A percentile compares a stretch with the other conserved stretches of the same genome.
Conservation (phyloP, 192 early-diverging fungal species). For the Paraglomus occultum region DNA sequence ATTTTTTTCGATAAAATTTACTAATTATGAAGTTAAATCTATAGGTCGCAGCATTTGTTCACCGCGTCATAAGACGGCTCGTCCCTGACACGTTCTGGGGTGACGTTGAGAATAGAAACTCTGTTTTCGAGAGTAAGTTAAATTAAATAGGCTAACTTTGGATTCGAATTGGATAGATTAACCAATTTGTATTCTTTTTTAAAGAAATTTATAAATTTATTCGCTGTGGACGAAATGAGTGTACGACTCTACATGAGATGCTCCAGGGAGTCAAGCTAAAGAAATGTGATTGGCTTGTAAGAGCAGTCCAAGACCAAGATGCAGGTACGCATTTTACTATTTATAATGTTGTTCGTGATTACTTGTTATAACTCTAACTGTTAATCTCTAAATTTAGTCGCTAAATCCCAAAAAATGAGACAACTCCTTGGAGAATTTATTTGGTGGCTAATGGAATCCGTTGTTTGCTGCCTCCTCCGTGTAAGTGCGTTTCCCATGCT, state of each 20-base stretch:
- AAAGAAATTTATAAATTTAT: background rate
- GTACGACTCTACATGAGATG: background rate
- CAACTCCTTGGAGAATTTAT: slow-evolving; percentile 14
- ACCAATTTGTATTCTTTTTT: background rate
- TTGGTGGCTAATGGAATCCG: slow-evolving; percentile 13
- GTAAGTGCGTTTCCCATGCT: background rate
- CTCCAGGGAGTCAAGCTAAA: background rate
- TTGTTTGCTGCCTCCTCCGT: background rate
- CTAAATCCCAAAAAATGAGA: background rate
- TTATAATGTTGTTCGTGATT: too few species aligned
- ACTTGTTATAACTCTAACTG: too few species aligned
- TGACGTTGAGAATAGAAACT: background rate
- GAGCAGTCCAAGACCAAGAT: background rate
- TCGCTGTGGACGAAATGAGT: background rate
- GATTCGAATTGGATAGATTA: background rate
- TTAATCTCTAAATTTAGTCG: too few species aligned
- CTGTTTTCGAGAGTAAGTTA: background rate
- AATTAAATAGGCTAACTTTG: background rate
- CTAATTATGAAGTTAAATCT: background rate
- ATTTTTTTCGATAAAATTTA: background rate
- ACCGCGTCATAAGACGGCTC: background rate
- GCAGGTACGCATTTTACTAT: background rate
- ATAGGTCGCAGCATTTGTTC: slow-evolving; percentile 9
- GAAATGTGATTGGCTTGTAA: slow-evolving; percentile 12
- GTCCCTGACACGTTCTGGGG: background rate